These are phyloP conservation scores for Pleurotus cornucopiae DNA, from an alignment of 768 basidiomycete species.

Conservation along the genomic window DNA sequence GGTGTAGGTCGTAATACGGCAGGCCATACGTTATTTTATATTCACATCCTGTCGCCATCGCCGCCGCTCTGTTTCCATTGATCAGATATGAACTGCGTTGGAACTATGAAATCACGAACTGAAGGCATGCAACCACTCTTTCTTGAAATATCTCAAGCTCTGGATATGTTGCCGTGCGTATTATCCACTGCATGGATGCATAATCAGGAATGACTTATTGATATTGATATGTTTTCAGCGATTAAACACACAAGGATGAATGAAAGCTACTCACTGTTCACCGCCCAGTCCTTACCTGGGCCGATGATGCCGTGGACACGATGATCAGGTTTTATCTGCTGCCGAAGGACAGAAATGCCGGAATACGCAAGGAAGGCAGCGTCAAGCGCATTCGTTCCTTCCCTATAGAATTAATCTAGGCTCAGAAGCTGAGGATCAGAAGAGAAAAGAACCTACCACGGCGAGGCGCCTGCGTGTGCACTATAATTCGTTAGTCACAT, in stretches of 20 bases:
- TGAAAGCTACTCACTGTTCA: conserved; percentile 51
- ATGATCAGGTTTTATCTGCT: conserved; percentile 81
- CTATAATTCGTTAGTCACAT: conserved; percentile 26
- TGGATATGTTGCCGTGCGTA: conserved; percentile 60
- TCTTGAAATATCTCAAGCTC: conserved; percentile 52
- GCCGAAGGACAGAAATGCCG: conserved; percentile 72
- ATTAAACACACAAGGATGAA: background rate
- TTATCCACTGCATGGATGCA: conserved; percentile 67
- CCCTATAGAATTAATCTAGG: conserved; percentile 30
- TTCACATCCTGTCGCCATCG: conserved; percentile 56
- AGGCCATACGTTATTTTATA: conserved; percentile 36
- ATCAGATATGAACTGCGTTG: background rate
- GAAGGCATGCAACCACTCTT: conserved; percentile 66
- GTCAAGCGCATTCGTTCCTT: conserved; percentile 83
- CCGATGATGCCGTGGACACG: conserved; percentile 76
- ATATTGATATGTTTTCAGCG: conserved; percentile 29
- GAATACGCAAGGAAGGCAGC: conserved; percentile 86
- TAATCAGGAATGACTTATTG: conserved; percentile 68
- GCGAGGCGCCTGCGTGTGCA: conserved; percentile 75
- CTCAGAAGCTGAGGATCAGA: background rate
- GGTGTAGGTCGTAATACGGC: conserved; percentile 53
- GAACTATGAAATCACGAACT: conserved; percentile 38
- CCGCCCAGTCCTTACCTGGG: conserved; percentile 55
- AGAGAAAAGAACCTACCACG: conserved; percentile 44
- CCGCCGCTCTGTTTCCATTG: conserved; percentile 49